Evolutionary conservation across 306 rosid species (phyloP).

Genomic region (Alnus rubra): DNA sequence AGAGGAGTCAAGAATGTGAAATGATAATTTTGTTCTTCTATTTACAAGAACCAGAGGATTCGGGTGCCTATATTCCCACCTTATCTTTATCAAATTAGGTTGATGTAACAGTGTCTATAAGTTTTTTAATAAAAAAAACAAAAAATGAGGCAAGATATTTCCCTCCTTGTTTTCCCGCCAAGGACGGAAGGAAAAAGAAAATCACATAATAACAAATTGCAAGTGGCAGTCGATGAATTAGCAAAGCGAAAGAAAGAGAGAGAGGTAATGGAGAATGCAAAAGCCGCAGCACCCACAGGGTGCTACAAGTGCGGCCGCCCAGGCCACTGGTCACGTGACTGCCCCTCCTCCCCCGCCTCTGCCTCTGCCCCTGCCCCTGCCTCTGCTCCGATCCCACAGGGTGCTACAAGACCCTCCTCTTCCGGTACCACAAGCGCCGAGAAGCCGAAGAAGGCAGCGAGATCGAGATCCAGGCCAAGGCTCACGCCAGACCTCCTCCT

Average conservation of each 20-base stretch:
- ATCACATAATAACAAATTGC: neutral
- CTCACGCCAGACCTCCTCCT: conserved; percentile 83
- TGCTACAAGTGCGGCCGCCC: conserved; percentile 97
- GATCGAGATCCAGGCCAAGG: conserved; percentile 65
- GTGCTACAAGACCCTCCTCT: conserved; percentile 34
- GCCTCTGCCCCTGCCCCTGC: neutral
- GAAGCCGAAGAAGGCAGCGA: conserved; percentile 62
- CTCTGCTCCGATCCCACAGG: conserved; percentile 42
- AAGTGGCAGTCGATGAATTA: no score
- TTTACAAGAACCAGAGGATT: no score
- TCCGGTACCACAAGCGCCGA: conserved; percentile 22
- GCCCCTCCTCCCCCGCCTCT: conserved; percentile 57
- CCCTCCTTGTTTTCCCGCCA: conserved; percentile 34
- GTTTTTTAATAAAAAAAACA: no score
- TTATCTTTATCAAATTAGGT: no score
- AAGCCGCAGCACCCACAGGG: conserved; percentile 63
- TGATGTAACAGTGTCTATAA: no score
- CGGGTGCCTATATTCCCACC: no score
- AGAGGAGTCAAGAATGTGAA: no score
- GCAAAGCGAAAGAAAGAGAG: neutral
- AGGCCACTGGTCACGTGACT: conserved; percentile 98
- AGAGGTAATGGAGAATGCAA: conserved; percentile 32
- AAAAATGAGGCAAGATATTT: no score
- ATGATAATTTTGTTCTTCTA: no score
- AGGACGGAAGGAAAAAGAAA: neutral